phyloP scores from a whole-genome alignment of 371 early-diverging fungal species.

The Rozella allomycis region DNA sequence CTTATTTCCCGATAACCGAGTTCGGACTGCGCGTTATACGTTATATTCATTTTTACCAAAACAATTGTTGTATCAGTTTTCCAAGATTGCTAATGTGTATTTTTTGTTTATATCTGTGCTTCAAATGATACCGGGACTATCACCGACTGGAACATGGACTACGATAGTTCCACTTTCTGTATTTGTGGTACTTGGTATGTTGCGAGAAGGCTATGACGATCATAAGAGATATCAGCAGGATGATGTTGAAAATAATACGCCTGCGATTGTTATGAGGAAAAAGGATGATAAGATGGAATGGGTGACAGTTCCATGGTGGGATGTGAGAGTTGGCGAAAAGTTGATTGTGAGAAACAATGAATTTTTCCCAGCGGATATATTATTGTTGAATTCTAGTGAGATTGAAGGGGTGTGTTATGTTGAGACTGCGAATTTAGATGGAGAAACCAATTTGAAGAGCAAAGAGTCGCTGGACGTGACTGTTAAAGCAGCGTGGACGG shows the following conservation, averaged over 20 bases:
- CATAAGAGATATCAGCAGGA: constrained; percentile 15
- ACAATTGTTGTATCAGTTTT: constrained; percentile 15
- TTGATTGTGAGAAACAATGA: constrained; percentile 63
- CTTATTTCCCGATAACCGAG: background rate
- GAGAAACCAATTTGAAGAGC: constrained; percentile 73
- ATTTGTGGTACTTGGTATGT: constrained; percentile 11
- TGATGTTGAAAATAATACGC: constrained; percentile 5
- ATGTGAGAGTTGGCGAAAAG: constrained; percentile 75
- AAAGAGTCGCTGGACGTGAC: no score
- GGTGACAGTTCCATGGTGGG: constrained; percentile 38
- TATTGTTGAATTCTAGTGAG: constrained; percentile 64
- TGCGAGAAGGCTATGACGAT: constrained; percentile 19
- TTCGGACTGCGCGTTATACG: constrained; percentile 9
- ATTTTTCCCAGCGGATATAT: constrained; percentile 80
- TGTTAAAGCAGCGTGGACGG: no score
- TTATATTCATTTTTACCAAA: constrained; percentile 12
- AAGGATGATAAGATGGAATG: no score
- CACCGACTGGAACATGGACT: background rate
- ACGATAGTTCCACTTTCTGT: constrained; percentile 6
- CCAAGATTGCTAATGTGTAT: constrained; percentile 16
- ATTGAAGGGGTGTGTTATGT: constrained; percentile 69
- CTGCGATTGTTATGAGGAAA: no score
- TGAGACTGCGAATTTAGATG: constrained; percentile 88
- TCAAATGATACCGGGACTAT: constrained; percentile 10
- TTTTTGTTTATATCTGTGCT: constrained; percentile 16